A percentile compares a stretch with the other conserved stretches of the same genome.
These are phyloP conservation scores for Talaromyces wortmannii DNA, from an alignment of 495 filamentous ascomycete genomes.

Conservation along the genomic window DNA sequence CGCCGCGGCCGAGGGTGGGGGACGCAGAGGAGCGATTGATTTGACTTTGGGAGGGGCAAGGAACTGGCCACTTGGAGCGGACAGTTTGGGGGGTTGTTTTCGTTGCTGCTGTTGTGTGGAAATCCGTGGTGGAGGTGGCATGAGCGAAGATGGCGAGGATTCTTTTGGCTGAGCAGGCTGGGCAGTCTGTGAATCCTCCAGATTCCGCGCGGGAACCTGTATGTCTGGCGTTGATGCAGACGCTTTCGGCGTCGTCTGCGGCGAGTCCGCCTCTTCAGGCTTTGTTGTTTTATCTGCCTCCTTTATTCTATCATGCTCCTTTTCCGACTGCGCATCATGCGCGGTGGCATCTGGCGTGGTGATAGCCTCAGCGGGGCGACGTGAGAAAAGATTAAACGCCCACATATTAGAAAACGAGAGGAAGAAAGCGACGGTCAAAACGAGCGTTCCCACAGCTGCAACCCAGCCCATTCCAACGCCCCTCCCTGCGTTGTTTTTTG, in stretches of 20 bases:
- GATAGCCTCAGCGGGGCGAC: not conserved
- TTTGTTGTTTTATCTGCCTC: not conserved
- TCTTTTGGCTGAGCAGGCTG: constrained; percentile 8
- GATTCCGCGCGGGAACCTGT: constrained; percentile 25
- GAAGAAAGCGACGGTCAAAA: not conserved
- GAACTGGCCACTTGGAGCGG: not conserved
- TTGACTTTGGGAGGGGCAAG: constrained; percentile 5
- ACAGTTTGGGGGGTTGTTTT: not conserved
- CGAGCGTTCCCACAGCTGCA: not conserved
- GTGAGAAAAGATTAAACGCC: not conserved
- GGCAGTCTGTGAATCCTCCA: constrained; percentile 9
- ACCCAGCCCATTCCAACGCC: not conserved
- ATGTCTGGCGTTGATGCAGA: constrained; percentile 21
- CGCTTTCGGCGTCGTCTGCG: constrained; percentile 45
- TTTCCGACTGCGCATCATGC: not conserved
- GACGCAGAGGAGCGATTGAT: constrained; percentile 15
- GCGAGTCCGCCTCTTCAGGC: constrained; percentile 12
- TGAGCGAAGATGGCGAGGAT: constrained; percentile 11
- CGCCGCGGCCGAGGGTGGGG: constrained; percentile 27
- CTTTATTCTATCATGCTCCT: not conserved
- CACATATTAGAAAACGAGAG: not conserved
- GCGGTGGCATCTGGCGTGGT: not conserved
- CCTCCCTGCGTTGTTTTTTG: not conserved
- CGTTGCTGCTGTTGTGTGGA: constrained; percentile 6
- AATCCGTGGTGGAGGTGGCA: constrained; percentile 7